A percentile compares a stretch with the other conserved stretches of the same genome.
Conservation (phyloP, 2,329 filamentous ascomycete genomes). For the Elsinoe australis region DNA sequence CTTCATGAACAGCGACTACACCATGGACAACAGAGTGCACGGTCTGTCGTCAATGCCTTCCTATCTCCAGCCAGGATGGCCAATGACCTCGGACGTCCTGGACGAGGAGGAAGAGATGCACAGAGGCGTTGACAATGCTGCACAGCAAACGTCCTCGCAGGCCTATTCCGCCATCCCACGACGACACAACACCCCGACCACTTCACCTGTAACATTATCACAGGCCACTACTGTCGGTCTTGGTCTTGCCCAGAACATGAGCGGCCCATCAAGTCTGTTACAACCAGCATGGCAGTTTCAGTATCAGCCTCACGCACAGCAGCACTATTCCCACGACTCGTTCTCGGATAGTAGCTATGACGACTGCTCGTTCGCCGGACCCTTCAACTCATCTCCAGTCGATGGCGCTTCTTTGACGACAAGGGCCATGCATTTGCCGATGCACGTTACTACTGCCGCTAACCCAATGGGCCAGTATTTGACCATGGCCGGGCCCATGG, state of each 20-base stretch:
- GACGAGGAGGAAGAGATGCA: slow-evolving; percentile 17
- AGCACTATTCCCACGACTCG: slow-evolving; percentile 28
- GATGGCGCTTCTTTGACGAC: slow-evolving; percentile 40
- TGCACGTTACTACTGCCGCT: slow-evolving; percentile 36
- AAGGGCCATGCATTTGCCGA: slow-evolving; percentile 27
- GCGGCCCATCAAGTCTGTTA: slow-evolving; percentile 25
- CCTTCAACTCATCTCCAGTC: slow-evolving; percentile 40
- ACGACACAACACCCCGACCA: slow-evolving; percentile 23
- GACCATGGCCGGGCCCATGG: slow-evolving; percentile 37
- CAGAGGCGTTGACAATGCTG: slow-evolving; percentile 6
- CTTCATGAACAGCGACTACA: slow-evolving; percentile 17
- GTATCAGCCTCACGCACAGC: slow-evolving; percentile 24
- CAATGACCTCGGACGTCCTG: slow-evolving; percentile 16
- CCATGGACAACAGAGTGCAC: slow-evolving; percentile 11
- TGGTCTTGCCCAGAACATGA: slow-evolving; percentile 26
- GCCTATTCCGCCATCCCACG: slow-evolving; percentile 11
- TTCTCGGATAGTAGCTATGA: slow-evolving; percentile 34
- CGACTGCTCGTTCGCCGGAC: slow-evolving; percentile 33
- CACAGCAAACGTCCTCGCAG: slow-evolving; percentile 8
- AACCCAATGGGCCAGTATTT: slow-evolving; percentile 33
- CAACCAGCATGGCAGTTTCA: slow-evolving; percentile 39
- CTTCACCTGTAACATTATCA: slow-evolving; percentile 26
- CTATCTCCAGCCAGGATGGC: slow-evolving; percentile 15
- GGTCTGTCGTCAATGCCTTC: slow-evolving; percentile 13
- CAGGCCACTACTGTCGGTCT: slow-evolving; percentile 29